Evolutionary conservation across 345 rosid species (phyloP).

Genomic region (Salix udensis): DNA sequence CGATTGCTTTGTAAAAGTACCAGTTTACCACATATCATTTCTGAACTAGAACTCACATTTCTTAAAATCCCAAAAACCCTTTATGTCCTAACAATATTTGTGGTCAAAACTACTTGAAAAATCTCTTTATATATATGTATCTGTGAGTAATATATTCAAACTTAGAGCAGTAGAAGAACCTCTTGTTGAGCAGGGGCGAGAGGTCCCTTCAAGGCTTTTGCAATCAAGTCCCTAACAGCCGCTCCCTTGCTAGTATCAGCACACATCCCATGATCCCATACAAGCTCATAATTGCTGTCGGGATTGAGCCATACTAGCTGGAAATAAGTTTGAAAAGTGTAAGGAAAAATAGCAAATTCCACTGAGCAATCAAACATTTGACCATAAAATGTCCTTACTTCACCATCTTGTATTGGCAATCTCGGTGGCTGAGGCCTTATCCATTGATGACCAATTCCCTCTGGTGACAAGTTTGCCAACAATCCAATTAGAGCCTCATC

Average conservation of each 20-base stretch:
- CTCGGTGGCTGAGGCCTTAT: constrained; percentile 83
- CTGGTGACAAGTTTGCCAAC: constrained; percentile 44
- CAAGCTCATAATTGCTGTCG: constrained; percentile 91
- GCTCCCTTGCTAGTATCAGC: constrained; percentile 97
- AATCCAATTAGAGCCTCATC: constrained; percentile 57
- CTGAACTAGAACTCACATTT: not conserved
- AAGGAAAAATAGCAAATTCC: constrained; percentile 13
- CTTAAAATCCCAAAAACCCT: not conserved
- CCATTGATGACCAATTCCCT: constrained; percentile 69
- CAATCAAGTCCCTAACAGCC: constrained; percentile 76
- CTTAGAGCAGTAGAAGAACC: constrained; percentile 32
- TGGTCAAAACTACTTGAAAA: not conserved
- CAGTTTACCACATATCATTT: not conserved
- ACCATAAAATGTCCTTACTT: constrained; percentile 39
- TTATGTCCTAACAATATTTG: not conserved
- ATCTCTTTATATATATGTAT: not conserved
- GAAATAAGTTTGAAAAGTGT: constrained; percentile 9
- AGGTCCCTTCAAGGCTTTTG: constrained; percentile 78
- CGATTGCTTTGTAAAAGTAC: not conserved
- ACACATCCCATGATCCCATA: constrained; percentile 98
- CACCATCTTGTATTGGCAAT: constrained; percentile 71
- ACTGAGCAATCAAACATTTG: constrained; percentile 5
- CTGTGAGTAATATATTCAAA: not conserved
- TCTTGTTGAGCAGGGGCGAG: constrained; percentile 77
- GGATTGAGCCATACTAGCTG: constrained; percentile 94